phyloP scores from a whole-genome alignment of 2,329 filamentous ascomycete species.

The Chlorencoelia australis region DNA sequence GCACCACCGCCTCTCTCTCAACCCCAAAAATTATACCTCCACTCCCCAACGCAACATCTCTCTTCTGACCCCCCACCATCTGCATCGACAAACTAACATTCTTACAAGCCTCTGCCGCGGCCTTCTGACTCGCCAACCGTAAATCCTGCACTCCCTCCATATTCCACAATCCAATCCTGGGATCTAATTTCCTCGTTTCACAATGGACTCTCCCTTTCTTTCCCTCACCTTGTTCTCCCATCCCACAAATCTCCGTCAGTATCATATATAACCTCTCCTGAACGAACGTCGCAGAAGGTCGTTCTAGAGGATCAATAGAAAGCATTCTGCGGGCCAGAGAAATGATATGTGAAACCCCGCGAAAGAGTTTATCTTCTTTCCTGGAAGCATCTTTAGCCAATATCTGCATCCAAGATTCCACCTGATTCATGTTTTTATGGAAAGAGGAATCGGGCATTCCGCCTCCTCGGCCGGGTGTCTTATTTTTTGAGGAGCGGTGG shows the following conservation, averaged over 20 bases:
- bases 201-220: conserved; percentile 18
- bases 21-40: conserved; percentile 18
- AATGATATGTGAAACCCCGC: conserved; percentile 42
- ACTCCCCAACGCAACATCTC: conserved; percentile 9
- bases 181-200: conserved; percentile 9
- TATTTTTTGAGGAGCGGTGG: conserved; percentile 57
- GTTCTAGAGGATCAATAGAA: conserved; percentile 38
- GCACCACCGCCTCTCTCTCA: conserved; percentile 12
- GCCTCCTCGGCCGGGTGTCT: conserved; percentile 38
- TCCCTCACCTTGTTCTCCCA: conserved; percentile 6
- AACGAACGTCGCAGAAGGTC: conserved; percentile 43
- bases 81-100: too few species aligned
- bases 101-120: conserved; percentile 25
- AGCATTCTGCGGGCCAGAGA: conserved; percentile 46
- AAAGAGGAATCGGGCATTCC: conserved; percentile 58
- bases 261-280: conserved; percentile 43
- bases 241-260: conserved; percentile 29
- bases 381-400: conserved; percentile 48
- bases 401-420: conserved; percentile 56
- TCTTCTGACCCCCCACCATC: conserved; percentile 9
- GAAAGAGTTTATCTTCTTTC: conserved; percentile 36
- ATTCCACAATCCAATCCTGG: conserved; percentile 14
- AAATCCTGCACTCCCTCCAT: conserved; percentile 21
- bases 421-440: conserved; percentile 58
- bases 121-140: conserved; percentile 21